Evolutionary conservation across 495 filamentous ascomycete species (phyloP).

Genomic region (Xanthoparmelia taractica): DNA sequence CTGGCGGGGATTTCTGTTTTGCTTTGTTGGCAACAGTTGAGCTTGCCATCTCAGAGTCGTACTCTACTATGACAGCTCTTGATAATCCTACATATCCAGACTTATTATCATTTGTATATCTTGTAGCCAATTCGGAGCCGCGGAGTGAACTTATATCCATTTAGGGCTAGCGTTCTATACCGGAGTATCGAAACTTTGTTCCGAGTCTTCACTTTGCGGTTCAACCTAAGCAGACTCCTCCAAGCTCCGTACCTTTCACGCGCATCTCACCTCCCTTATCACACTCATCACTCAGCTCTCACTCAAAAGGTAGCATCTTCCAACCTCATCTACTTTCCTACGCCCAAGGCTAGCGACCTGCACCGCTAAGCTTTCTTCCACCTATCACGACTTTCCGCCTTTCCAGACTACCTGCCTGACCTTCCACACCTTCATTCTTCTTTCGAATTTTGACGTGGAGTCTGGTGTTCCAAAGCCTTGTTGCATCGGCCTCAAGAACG

Average conservation of each 20-base stretch:
- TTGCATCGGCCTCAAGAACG: background rate
- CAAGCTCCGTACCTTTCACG: constrained; percentile 1
- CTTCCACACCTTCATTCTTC: constrained; percentile 14
- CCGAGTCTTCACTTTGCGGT: constrained; percentile 4
- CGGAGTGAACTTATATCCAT: background rate
- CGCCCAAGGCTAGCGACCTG: constrained; percentile 38
- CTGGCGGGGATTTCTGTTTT: background rate
- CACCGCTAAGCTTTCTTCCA: constrained; percentile 37
- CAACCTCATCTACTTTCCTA: background rate
- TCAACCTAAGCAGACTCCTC: background rate
- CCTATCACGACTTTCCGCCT: constrained; percentile 9
- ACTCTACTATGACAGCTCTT: background rate
- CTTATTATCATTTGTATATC: no score
- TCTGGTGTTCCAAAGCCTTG: background rate
- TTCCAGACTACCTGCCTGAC: constrained; percentile 27
- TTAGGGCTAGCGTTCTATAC: background rate
- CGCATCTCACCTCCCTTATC: constrained; percentile 9
- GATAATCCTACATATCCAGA: background rate
- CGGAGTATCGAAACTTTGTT: constrained; percentile 5
- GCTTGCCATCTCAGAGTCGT: background rate
- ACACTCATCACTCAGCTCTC: background rate
- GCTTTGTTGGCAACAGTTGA: background rate
- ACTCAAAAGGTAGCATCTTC: background rate
- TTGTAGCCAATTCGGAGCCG: no score
- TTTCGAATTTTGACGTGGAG: background rate